These are phyloP conservation scores for Pterocarpus macrocarpus DNA, from an alignment of 306 rosid genomes.

Conservation along the genomic window DNA sequence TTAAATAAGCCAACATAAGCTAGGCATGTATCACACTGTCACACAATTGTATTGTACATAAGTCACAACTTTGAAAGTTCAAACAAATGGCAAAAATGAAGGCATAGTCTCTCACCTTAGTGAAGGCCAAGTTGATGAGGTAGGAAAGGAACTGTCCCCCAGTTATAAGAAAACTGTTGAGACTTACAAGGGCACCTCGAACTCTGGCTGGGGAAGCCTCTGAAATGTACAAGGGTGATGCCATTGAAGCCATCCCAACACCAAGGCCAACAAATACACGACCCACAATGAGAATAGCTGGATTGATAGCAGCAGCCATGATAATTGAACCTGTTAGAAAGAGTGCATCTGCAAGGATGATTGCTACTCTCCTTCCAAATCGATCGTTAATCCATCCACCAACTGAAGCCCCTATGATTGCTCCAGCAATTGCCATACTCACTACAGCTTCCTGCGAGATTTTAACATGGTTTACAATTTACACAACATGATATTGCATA, in stretches of 20 bases:
- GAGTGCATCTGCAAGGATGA: conserved; percentile 62
- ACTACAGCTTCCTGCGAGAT: conserved; percentile 64
- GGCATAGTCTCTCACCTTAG: conserved; percentile 46
- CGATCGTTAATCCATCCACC: conserved; percentile 74
- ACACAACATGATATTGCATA: not conserved
- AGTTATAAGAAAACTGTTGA: conserved; percentile 71
- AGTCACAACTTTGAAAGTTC: not conserved
- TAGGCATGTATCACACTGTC: not conserved
- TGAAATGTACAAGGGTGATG: conserved; percentile 72
- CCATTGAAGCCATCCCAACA: conserved; percentile 82
- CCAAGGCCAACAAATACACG: conserved; percentile 69
- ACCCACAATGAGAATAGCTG: conserved; percentile 57
- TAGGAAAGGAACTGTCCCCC: conserved; percentile 80
- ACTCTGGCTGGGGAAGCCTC: conserved; percentile 77
- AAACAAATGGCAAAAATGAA: not conserved
- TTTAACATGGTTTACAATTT: conserved; percentile 2
- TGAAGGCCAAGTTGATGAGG: conserved; percentile 76
- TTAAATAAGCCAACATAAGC: not conserved
- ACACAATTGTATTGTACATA: not conserved
- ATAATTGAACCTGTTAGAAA: conserved; percentile 60
- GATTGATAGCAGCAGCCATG: conserved; percentile 59
- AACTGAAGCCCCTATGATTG: conserved; percentile 70
- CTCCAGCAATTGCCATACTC: conserved; percentile 74
- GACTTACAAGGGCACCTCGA: conserved; percentile 77
- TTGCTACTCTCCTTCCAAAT: conserved; percentile 58